Base-by-base conservation (phyloP, 192 early-diverging fungal species). In the Coemansia sp. region DNA sequence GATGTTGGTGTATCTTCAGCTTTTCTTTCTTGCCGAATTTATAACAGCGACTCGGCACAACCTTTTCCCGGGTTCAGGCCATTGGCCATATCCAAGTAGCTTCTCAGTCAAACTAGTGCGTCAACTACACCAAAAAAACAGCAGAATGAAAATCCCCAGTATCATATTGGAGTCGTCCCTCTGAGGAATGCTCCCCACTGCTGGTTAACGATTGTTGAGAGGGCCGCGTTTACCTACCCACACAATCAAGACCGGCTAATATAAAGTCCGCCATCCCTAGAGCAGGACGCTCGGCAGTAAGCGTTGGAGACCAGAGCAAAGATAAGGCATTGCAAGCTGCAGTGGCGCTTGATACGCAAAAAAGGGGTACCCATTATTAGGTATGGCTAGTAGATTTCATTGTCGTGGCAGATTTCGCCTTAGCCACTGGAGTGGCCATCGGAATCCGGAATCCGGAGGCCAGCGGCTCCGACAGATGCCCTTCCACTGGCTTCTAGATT, bases 51-150 rank as follows among this genome's bases (percentile, higher is more conserved):
- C 36, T 61, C 56, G 60, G 37, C 37, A 25, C 14, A 45, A 61
- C 28, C 10, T 26, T 61, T 61, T 23, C 28, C 60, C 39, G 60
- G 16, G n/a, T 61, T 39, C 42, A 26, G 59, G 38, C 59, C 59
- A 57, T 36, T 36, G 16, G 34, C 3, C 12, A 9, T 31, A 31
- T 31, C 38, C 38, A 39, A 9, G 7, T 14, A 39, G 38, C 38
- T 39, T 1, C 38, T 4, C 31, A 31, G 4, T 31, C 4, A 31
- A 1, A 31, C 31, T 3, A 31, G 31, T 31, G 31, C 31, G 31
- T 31, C 31, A 31, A 1, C 4, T 1, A 4, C 1, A 31, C 31
- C 4, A 31, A 31, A 4, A 31, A 31, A 31, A 4, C 31, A 31
- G 31, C 31, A 31, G 31, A 3, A 4, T 1, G 31, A 31, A 31